Evolutionary conservation across 768 basidiomycete genomes (phyloP).

Genomic region (Kwoniella shandongensis): DNA sequence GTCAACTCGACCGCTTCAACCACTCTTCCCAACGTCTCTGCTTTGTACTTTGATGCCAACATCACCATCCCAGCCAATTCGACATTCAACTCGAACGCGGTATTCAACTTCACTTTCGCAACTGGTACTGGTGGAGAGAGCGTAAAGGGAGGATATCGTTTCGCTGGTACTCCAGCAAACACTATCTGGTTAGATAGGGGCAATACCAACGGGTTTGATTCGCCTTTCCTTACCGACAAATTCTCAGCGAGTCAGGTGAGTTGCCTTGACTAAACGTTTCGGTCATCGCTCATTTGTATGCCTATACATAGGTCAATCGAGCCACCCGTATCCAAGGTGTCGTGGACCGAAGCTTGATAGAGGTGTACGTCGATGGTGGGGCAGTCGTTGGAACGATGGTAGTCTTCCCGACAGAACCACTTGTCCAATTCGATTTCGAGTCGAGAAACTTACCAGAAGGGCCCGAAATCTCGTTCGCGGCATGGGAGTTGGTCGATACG

Average conservation of each 20-base stretch:
- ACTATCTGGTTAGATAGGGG: conserved; percentile 26
- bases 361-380: conserved; percentile 34
- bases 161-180: conserved; percentile 20
- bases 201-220: conserved; percentile 36
- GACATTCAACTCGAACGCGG: conserved; percentile 9
- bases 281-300: neutral
- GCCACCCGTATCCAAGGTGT: conserved; percentile 59
- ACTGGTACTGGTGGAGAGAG: conserved; percentile 20
- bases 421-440: conserved; percentile 13
- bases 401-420: conserved; percentile 23
- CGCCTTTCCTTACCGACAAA: conserved; percentile 34
- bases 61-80: conserved; percentile 22
- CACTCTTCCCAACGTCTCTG: conserved; percentile 22
- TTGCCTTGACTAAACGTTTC: neutral
- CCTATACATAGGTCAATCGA: neutral
- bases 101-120: conserved; percentile 30
- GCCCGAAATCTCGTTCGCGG: conserved; percentile 7
- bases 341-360: conserved; percentile 29
- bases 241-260: conserved; percentile 36
- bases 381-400: conserved; percentile 21
- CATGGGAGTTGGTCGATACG: conserved; percentile 9
- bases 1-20: conserved; percentile 21
- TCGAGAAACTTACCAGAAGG: conserved; percentile 23
- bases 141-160: conserved; percentile 28
- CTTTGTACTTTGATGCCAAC: conserved; percentile 39